A percentile compares a stretch with the other conserved stretches of the same genome.
phyloP scores from a whole-genome alignment of 768 basidiomycete species.

The Cyclocybe cylindracea region DNA sequence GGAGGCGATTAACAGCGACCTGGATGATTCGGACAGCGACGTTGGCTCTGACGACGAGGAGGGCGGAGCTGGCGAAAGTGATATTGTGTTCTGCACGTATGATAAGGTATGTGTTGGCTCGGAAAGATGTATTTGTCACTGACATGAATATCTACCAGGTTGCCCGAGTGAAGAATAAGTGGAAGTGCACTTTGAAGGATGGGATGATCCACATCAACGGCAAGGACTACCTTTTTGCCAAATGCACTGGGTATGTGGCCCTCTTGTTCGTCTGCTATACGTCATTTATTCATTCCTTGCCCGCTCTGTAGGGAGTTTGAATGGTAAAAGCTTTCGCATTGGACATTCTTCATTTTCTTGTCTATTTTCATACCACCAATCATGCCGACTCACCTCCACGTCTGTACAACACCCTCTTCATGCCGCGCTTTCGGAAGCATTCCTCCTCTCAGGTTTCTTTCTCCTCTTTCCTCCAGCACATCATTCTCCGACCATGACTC shows the following conservation, averaged over 20 bases:
- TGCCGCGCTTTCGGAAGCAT: neutral
- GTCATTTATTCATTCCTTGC: conserved; percentile 2
- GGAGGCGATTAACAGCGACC: conserved; percentile 94
- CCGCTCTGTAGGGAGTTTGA: conserved; percentile 37
- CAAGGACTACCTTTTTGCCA: conserved; percentile 95
- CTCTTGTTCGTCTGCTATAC: neutral
- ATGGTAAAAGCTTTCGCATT: conserved; percentile 28
- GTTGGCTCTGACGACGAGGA: conserved; percentile 84
- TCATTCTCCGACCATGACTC: conserved; percentile 1
- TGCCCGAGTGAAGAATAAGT: conserved; percentile 99
- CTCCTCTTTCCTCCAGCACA: neutral
- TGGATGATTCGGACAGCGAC: conserved; percentile 93
- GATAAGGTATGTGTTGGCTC: conserved; percentile 72
- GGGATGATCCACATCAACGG: conserved; percentile 98
- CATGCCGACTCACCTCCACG: neutral
- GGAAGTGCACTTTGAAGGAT: conserved; percentile 98
- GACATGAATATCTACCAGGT: conserved; percentile 54
- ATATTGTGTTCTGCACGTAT: conserved; percentile 97
- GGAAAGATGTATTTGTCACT: conserved; percentile 1
- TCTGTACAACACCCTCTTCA: conserved; percentile 5
- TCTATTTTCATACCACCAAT: neutral
- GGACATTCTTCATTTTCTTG: neutral
- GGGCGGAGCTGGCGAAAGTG: conserved; percentile 70
- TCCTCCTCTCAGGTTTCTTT: neutral
- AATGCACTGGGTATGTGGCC: conserved; percentile 85